A percentile compares a stretch with the other conserved stretches of the same genome.
phyloP scores from a whole-genome alignment of 2,329 filamentous ascomycete species.

The Botrytis squamosa region DNA sequence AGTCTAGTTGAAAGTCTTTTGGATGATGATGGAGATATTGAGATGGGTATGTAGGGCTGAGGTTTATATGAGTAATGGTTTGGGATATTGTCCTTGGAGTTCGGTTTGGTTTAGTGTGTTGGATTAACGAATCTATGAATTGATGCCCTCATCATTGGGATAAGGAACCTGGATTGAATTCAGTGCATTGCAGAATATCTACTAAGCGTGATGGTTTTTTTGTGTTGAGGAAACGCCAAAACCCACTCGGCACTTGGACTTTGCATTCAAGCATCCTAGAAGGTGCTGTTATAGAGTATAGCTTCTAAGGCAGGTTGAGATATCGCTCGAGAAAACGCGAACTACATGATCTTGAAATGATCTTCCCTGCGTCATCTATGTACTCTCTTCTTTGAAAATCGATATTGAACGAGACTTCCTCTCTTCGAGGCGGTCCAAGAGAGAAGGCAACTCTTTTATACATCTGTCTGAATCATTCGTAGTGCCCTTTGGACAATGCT shows the following conservation, averaged over 20 bases:
- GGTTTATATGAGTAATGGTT: slow-evolving; percentile 7
- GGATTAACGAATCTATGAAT: slow-evolving; percentile 12
- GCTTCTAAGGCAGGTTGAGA: neutral
- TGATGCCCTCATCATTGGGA: neutral
- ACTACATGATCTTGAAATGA: neutral
- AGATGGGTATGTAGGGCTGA: slow-evolving; percentile 19
- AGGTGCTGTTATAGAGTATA: neutral
- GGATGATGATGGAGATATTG: slow-evolving; percentile 22
- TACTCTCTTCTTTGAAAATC: neutral
- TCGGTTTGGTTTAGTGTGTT: slow-evolving; percentile 32
- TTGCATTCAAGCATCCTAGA: neutral
- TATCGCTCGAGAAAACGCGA: neutral
- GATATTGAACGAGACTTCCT: neutral
- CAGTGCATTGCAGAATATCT: neutral
- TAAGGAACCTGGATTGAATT: neutral
- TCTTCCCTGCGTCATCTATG: neutral
- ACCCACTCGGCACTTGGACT: neutral
- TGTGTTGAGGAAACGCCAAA: neutral
- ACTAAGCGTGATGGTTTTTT: neutral
- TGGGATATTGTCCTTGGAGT: neutral
- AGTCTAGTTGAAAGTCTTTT: slow-evolving; percentile 17
- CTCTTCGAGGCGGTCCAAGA: neutral
- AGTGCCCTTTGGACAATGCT: neutral
- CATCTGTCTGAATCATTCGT: too few species aligned
- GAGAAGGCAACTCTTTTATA: neutral